Evolutionary conservation across 352 stramenopile species (phyloP), one percentile per base, ranked within the genome.

Genomic region (Globisporangium abappressorium): DNA sequence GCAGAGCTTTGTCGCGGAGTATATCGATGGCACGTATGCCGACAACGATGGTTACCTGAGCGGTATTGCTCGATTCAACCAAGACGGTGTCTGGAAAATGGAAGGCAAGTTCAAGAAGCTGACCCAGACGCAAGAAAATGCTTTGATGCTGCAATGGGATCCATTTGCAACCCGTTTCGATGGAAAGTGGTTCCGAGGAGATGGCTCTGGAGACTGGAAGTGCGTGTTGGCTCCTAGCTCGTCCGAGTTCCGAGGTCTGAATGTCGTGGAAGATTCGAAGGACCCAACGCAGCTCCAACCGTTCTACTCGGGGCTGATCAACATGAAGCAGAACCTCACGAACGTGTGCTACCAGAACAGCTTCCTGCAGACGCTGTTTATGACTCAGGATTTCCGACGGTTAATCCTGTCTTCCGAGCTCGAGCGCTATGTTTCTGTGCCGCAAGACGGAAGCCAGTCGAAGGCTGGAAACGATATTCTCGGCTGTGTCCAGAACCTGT

Each of bases 311-410:
- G 90, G 90, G 3, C 78, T 97, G 57, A 79, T 96, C 53, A 97
- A 97, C 71, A 96, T 95, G 89, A 90, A 94, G 74, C 81, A 94
- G 61, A 93, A 92, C 65, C 72, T 97, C 55, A 95, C 87, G 6
- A 97, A 97, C 51, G 87, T 97, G 0, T 97, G 90, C 72, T 97
- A 96, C 72, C 90, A 97, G 71, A 97, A 97, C 79, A 95, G 85
- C 58, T 95, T 96, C 51, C 58, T 97, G 18, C 90, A 97, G 72
- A 87, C 87, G 18, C 70, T 97, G 24, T 96, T 95, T 72, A 89
- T 94, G 80, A 95, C 90, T 1, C 78, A 93, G 74, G 85, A 77
- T 18, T 95, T 96, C 64, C 89, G 90, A 5, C 79, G 80, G 3
- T 72, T 91, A 33, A 82, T 97, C 28, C 66, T 97, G 28, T 86